phyloP scores from a whole-genome alignment of 305 asterid species.

The Fraxinus paxiana region DNA sequence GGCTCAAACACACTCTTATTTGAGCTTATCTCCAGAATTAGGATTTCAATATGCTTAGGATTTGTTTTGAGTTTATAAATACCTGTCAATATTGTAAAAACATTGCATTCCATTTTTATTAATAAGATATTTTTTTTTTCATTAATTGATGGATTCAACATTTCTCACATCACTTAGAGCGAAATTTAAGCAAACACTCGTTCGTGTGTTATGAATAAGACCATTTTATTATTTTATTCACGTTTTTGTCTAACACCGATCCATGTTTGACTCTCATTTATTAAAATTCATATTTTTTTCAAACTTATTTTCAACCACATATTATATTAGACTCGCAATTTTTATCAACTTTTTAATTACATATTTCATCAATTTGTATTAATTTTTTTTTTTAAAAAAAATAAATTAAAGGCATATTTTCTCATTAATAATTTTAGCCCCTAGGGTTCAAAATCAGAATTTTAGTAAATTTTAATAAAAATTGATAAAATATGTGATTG shows the following conservation, averaged over 20 bases:
- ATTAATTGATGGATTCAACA: neutral
- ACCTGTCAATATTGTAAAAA: no score
- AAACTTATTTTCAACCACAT: neutral
- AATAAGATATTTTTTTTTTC: no score
- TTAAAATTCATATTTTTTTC: no score
- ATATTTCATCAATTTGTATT: neutral
- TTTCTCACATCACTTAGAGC: neutral
- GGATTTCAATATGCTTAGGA: no score
- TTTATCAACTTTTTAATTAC: neutral
- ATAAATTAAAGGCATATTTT: neutral
- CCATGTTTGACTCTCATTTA: neutral
- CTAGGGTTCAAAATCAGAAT: neutral
- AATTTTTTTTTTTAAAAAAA: no score
- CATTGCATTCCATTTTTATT: neutral
- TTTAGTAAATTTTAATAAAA: neutral
- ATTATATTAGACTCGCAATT: no score
- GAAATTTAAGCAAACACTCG: neutral
- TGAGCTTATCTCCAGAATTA: no score
- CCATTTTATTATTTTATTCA: neutral
- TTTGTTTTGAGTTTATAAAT: no score
- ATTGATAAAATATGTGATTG: neutral
- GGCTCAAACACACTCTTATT: no score
- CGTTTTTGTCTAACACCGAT: neutral
- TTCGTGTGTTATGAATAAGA: neutral
- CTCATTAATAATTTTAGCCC: neutral